phyloP scores from a whole-genome alignment of 305 asterid genomes.

The Fraxinus xanthoxyloides region DNA sequence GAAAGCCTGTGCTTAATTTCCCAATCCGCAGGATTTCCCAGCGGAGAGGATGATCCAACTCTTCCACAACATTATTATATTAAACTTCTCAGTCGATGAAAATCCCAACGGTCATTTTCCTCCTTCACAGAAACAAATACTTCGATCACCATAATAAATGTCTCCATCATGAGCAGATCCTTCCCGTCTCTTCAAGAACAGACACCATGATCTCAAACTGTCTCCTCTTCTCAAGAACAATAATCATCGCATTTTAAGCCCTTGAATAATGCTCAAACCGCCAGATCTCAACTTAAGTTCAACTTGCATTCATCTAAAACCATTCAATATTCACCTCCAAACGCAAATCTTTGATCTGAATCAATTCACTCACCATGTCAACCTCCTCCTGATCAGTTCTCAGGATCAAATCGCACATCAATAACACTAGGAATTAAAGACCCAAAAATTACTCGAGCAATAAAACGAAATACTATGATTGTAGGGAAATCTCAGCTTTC shows the following conservation, averaged over 20 bases:
- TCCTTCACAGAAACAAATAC: slow-evolving; percentile 76
- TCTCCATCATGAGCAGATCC: slow-evolving; percentile 60
- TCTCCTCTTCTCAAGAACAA: slow-evolving; percentile 65
- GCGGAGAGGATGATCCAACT: slow-evolving; percentile 53
- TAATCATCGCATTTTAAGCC: slow-evolving; percentile 66
- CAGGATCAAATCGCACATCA: slow-evolving; percentile 33
- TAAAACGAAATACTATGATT: neutral
- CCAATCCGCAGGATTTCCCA: slow-evolving; percentile 78
- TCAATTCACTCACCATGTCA: slow-evolving; percentile 55
- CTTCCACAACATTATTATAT: slow-evolving; percentile 51
- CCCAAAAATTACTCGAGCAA: slow-evolving; percentile 32
- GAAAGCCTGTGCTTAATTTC: slow-evolving; percentile 61
- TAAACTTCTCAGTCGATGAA: slow-evolving; percentile 70
- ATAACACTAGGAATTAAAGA: neutral
- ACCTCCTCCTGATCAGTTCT: too few species aligned
- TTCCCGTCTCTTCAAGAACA: slow-evolving; percentile 75
- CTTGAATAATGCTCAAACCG: slow-evolving; percentile 53
- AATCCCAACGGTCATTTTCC: slow-evolving; percentile 66
- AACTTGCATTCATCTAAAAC: slow-evolving; percentile 71
- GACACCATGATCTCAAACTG: slow-evolving; percentile 88
- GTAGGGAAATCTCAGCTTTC: neutral
- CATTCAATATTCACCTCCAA: slow-evolving; percentile 78
- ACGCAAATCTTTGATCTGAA: slow-evolving; percentile 61
- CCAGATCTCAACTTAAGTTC: slow-evolving; percentile 47
- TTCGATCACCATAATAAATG: slow-evolving; percentile 52